These are phyloP conservation scores for Yarrowia alimentaria DNA, from an alignment of 805 yeast genomes.

Conservation along the genomic window DNA sequence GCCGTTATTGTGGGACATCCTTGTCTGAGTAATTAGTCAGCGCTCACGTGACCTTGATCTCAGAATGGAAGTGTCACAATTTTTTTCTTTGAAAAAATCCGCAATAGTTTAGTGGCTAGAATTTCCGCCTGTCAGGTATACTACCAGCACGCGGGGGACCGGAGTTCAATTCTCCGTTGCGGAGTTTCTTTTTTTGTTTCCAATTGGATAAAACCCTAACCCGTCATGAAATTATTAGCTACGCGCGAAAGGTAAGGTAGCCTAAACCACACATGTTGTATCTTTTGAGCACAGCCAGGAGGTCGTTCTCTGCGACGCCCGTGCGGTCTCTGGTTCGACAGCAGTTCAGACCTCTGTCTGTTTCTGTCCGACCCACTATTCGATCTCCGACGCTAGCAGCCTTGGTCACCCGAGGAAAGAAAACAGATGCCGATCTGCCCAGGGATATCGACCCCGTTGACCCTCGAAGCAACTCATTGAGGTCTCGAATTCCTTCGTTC, in stretches of 20 bases:
- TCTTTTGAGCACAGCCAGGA: constrained; percentile 14
- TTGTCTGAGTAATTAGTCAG: too few species aligned
- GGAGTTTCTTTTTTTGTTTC: too few species aligned
- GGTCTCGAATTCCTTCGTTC: constrained; percentile 63
- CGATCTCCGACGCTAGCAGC: not conserved
- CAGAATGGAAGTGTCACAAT: too few species aligned
- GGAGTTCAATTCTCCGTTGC: too few species aligned
- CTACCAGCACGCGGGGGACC: too few species aligned
- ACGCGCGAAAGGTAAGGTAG: not conserved
- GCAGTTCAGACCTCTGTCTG: not conserved
- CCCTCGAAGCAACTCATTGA: constrained; percentile 27
- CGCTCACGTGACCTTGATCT: too few species aligned
- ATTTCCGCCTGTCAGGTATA: constrained; percentile 42
- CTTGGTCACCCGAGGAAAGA: not conserved
- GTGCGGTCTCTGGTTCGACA: not conserved
- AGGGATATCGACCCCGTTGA: constrained; percentile 21
- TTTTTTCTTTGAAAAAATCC: too few species aligned
- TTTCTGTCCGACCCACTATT: not conserved
- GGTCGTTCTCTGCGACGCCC: not conserved
- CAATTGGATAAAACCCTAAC: constrained; percentile 7
- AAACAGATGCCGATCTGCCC: constrained; percentile 6
- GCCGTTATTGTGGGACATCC: too few species aligned
- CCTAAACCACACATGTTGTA: constrained; percentile 7
- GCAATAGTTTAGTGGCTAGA: constrained; percentile 44
- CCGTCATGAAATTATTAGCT: not conserved